Base-by-base conservation (phyloP, 2,329 filamentous ascomycete species). In the Orbilia blumenaviensis region DNA sequence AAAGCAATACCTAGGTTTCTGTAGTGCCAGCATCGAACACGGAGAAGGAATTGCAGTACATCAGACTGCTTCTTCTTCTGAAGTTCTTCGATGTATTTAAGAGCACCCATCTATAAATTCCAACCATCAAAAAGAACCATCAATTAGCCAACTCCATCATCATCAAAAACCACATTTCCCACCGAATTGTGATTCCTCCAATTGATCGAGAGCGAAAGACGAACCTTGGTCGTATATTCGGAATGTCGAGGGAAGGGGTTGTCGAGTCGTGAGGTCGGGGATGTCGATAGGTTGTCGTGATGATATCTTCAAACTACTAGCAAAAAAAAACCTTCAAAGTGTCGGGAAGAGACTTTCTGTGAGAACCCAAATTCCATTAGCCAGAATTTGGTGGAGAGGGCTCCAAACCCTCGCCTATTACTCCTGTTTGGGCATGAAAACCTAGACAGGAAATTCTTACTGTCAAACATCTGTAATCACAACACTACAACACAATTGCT, bases 1-100 rank as follows among this genome's bases (percentile, higher is more conserved):
- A 73, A 77, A 77, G 73, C 67, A 73, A 56, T 71, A 79, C 78
- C 79, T 81, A 80, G 78, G 81, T 76, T 81, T 80, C 77, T 77
- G 54, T 77, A 79, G 92, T 99, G 95, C 95, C 95, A 99, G 94
- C 95, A 99, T 88, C 95, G 94, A 85, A 97, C 93, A 86, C 93
- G 94, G 87, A 97, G 93, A 88, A 99, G 91, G 90, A 99, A 99
- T 89, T 94, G 94, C 89, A 98, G 92, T 85, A 99, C 92, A 90
- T 99, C 95, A 86, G 93, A 97, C 91, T 99, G 95, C 93, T 99
- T 99, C 93, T 97, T 97, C 93, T 99, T 98, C 87, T 97, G 93
- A 89, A 99, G 92, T 90, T 99, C 95, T 91, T 99, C 96, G 88
- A 99, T 93, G 89, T 97, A 99, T 89, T 99, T 99, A 87, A 97